phyloP scores from a whole-genome alignment of 176 grass and related monocot species.

The Raddia distichophylla region DNA sequence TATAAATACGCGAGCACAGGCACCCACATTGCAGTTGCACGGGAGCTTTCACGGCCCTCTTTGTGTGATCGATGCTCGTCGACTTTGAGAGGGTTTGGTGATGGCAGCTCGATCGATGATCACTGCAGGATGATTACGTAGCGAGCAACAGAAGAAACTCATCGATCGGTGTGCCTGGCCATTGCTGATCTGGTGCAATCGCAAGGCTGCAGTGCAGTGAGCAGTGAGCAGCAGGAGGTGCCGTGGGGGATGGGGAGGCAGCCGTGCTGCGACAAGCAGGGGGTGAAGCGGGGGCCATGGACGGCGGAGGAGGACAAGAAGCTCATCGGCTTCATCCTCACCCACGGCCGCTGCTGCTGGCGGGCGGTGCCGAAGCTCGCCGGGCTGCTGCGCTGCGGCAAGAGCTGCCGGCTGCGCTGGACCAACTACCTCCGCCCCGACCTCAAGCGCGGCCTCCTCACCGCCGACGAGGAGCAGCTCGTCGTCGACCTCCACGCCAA shows the following conservation, averaged over 20 bases:
- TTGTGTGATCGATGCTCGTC: conserved; percentile 37
- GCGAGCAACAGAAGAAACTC: conserved; percentile 32
- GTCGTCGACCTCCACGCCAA: conserved; percentile 80
- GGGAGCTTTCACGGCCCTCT: conserved; percentile 46
- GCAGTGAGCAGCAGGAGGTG: neutral
- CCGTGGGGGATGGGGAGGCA: conserved; percentile 60
- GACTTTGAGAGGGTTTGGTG: conserved; percentile 43
- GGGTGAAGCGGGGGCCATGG: conserved; percentile 73
- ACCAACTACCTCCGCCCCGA: conserved; percentile 81
- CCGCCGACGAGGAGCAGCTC: conserved; percentile 60
- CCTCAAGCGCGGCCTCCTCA: conserved; percentile 79
- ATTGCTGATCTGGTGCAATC: neutral
- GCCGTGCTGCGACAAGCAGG: conserved; percentile 73
- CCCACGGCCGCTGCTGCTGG: conserved; percentile 73
- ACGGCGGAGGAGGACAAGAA: conserved; percentile 82
- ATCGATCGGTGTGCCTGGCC: neutral
- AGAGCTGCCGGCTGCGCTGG: conserved; percentile 86
- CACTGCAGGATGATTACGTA: neutral
- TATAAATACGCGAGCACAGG: conserved; percentile 28
- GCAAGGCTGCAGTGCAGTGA: neutral
- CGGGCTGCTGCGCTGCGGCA: conserved; percentile 71
- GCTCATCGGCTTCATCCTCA: conserved; percentile 73
- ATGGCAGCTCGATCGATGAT: neutral
- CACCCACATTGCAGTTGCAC: conserved; percentile 40
- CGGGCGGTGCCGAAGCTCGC: conserved; percentile 72